These are phyloP conservation scores for Thielaviopsis euricoi DNA, from an alignment of 2,329 filamentous ascomycete species.

Conservation along the genomic window DNA sequence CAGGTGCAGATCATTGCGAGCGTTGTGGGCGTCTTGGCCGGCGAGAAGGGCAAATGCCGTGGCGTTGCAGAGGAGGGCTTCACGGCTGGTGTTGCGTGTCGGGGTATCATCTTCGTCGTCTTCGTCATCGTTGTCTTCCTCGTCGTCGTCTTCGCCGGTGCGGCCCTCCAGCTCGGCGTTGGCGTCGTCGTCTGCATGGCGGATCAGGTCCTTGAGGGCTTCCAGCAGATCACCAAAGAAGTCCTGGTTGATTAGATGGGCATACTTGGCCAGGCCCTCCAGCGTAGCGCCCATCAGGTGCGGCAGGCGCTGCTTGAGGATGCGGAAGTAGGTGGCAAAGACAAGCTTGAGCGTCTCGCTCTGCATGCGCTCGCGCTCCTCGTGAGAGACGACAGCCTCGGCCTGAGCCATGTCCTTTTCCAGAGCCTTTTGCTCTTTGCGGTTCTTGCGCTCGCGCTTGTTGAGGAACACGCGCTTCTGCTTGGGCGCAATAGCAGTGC, in stretches of 20 bases:
- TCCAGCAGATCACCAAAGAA: conserved; percentile 96
- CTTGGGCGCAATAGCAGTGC: conserved; percentile 30
- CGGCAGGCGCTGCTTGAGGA: conserved; percentile 66
- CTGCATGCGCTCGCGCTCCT: conserved; percentile 87
- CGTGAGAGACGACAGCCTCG: conserved; percentile 77
- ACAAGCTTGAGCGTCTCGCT: conserved; percentile 91
- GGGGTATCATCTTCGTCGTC: conserved; percentile 31
- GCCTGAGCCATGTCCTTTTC: conserved; percentile 90
- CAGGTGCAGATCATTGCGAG: conserved; percentile 63
- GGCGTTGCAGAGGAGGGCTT: conserved; percentile 83
- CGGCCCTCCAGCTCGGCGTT: conserved; percentile 22
- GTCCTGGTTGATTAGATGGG: conserved; percentile 95
- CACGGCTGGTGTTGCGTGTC: conserved; percentile 60
- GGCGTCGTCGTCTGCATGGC: conserved; percentile 47
- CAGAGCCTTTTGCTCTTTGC: conserved; percentile 72
- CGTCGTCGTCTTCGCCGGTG: conserved; percentile 26
- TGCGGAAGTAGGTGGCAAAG: conserved; percentile 87
- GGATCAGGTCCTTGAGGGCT: conserved; percentile 82
- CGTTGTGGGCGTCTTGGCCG: conserved; percentile 81
- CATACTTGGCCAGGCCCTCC: conserved; percentile 83
- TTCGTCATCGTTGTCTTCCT: conserved; percentile 25
- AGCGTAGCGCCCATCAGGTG: conserved; percentile 93
- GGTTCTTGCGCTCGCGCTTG: conserved; percentile 67
- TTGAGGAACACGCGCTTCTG: conserved; percentile 79
- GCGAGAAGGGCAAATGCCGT: conserved; percentile 93